Evolutionary conservation across 352 stramenopile genomes (phyloP), one percentile per base, ranked within the genome.

Genomic region (Phytopythium boreale): DNA sequence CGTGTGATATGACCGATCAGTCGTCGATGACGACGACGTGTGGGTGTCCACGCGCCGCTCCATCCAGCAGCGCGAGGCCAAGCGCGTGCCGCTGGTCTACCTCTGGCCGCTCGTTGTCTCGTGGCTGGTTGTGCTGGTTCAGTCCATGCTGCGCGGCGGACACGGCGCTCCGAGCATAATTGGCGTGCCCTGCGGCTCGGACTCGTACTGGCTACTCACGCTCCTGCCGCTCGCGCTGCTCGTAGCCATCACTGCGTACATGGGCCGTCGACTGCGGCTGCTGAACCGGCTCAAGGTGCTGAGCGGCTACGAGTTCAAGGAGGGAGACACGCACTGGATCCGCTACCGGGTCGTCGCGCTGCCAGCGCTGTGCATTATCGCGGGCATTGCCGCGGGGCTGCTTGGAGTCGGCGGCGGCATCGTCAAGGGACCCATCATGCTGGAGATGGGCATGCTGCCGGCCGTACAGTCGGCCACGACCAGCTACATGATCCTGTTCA

Each of bases 361-460:
- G 78, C 97, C 97, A 7, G 59, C 79, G 1, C 82, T 98, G 65
- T 99, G 95, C 60, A 86, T 91, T 47, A 77, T 98, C 20, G 97
- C 97, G 2, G 97, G 97, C 20, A 84, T 99, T 26, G 95, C 94
- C 60, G 96, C 96, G 15, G 97, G 97, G 17, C 80, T 99, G 43
- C 89, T 99, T 62, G 97, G 97, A 19, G 93, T 99, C 22, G 97
- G 97, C 51, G 97, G 97, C 46, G 97, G 97, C 47, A 99, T 99
- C 77, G 94, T 99, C 27, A 98, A 98, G 65, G 96, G 96, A 0
- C 96, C 97, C 1, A 87, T 99, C 57, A 98, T 99, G 96, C 86
- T 99, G 1, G 92, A 98, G 34, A 98, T 99, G 90, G 96, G 96
- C 19, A 92, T 99, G 27, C 74, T 98, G 27, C 87, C 87, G 1